These are phyloP conservation scores for Boletus eberwhitei DNA, from an alignment of 768 basidiomycete genomes.

Conservation along the genomic window DNA sequence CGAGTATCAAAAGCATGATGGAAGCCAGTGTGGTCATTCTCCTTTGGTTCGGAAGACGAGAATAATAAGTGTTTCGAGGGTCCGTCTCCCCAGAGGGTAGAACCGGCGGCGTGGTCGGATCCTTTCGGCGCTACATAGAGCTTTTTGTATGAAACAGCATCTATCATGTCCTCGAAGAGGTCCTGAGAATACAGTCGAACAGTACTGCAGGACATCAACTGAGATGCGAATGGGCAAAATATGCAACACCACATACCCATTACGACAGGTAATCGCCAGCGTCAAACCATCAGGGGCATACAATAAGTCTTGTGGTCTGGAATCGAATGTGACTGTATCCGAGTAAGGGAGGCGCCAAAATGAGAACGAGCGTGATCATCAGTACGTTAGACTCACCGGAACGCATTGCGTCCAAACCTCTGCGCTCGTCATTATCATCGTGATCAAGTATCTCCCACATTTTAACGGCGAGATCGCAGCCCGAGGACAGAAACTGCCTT, in stretches of 20 bases:
- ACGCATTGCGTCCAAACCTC: constrained; percentile 9
- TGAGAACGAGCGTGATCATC: neutral
- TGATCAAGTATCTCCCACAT: constrained; percentile 39
- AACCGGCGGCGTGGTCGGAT: constrained; percentile 37
- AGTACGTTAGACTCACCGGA: constrained; percentile 13
- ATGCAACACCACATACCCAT: constrained; percentile 23
- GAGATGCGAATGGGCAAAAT: neutral
- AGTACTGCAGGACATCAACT: constrained; percentile 14
- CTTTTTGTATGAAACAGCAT: constrained; percentile 8
- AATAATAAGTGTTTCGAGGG: constrained; percentile 42
- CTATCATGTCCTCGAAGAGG: constrained; percentile 20
- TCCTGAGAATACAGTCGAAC: constrained; percentile 21
- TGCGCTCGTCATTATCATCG: constrained; percentile 14
- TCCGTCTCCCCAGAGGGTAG: constrained; percentile 51
- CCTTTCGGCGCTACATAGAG: constrained; percentile 16
- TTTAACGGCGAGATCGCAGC: constrained; percentile 42
- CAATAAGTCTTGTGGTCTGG: constrained; percentile 41
- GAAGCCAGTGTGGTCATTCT: constrained; percentile 31
- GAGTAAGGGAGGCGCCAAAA: neutral
- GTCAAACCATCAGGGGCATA: constrained; percentile 41
- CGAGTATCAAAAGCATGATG: constrained; percentile 51
- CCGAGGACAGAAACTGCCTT: constrained; percentile 44
- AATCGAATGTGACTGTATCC: constrained; percentile 20
- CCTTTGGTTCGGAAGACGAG: constrained; percentile 52
- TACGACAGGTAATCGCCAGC: constrained; percentile 35